Conservation (phyloP, 805 yeast genomes). For the Pichia manshurica region DNA sequence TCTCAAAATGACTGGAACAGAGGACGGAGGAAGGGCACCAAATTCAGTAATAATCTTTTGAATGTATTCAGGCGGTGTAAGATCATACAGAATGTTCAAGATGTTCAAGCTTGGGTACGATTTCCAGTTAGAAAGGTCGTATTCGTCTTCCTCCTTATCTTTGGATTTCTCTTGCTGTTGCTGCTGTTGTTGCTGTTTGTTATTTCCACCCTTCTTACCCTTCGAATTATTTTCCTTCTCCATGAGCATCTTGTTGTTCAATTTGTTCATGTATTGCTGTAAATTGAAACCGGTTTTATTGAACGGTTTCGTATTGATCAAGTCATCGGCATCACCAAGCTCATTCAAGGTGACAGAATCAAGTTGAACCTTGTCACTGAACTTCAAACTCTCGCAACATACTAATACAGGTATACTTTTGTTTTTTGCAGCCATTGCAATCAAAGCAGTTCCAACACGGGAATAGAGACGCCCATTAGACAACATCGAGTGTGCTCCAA, state of each 20-base stretch:
- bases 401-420: constrained; percentile 91
- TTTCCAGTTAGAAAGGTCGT: constrained; percentile 60
- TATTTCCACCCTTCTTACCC: constrained; percentile 6
- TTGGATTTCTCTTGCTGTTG: constrained; percentile 22
- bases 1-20: constrained; percentile 93
- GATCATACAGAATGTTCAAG: constrained; percentile 83
- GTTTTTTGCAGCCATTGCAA: constrained; percentile 85
- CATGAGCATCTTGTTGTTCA: constrained; percentile 26
- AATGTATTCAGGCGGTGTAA: constrained; percentile 90
- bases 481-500: constrained; percentile 96
- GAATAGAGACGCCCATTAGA: constrained; percentile 92
- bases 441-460: constrained; percentile 89
- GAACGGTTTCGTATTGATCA: constrained; percentile 51
- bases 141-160: constrained; percentile 28
- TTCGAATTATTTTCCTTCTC: constrained; percentile 25
- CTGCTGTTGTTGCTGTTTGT: constrained; percentile 20
- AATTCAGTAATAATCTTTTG: constrained; percentile 94
- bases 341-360: constrained; percentile 95
- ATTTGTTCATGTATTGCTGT: constrained; percentile 51
- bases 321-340: constrained; percentile 72
- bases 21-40: constrained; percentile 95
- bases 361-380: constrained; percentile 89
- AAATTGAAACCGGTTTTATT: constrained; percentile 58
- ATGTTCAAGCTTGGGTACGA: constrained; percentile 58
- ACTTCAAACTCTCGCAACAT: constrained; percentile 91